These are phyloP conservation scores for Strobilomyces confusus DNA, from an alignment of 768 basidiomycete species.

Conservation along the genomic window DNA sequence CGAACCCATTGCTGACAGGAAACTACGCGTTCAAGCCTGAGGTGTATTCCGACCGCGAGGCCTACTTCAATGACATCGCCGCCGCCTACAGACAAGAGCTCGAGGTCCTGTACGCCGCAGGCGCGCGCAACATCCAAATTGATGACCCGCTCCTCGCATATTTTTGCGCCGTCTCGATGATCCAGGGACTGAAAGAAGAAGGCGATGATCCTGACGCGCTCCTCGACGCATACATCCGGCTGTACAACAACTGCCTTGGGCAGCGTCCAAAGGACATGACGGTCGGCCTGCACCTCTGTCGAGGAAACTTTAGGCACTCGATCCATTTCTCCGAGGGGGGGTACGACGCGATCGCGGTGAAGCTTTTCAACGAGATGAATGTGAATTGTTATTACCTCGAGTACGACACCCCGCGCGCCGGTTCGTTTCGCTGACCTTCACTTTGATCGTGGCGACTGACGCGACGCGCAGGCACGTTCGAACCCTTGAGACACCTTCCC, in stretches of 20 bases:
- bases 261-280: constrained; percentile 37
- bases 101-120: constrained; percentile 40
- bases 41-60: constrained; percentile 29
- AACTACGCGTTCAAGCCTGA: constrained; percentile 20
- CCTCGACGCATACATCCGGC: constrained; percentile 53
- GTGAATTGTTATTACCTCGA: constrained; percentile 46
- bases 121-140: constrained; percentile 42
- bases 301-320: constrained; percentile 32
- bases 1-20: constrained; percentile 2
- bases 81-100: constrained; percentile 45
- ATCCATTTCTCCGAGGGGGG: constrained; percentile 44
- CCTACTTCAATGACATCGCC: constrained; percentile 48
- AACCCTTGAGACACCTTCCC: constrained; percentile 30
- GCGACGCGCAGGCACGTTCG: constrained; percentile 23
- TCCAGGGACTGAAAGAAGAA: constrained; percentile 53
- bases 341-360: constrained; percentile 42
- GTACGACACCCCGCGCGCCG: constrained; percentile 46
- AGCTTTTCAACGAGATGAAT: constrained; percentile 42
- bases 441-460: not conserved
- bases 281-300: constrained; percentile 42
- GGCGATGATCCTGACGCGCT: constrained; percentile 61
- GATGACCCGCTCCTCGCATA: constrained; percentile 51
- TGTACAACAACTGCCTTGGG: constrained; percentile 38
- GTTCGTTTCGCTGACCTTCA: constrained; percentile 13
- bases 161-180: constrained; percentile 60